Evolutionary conservation across 139 green algal species (phyloP).

Genomic region (Chlamydomonas applanata): DNA sequence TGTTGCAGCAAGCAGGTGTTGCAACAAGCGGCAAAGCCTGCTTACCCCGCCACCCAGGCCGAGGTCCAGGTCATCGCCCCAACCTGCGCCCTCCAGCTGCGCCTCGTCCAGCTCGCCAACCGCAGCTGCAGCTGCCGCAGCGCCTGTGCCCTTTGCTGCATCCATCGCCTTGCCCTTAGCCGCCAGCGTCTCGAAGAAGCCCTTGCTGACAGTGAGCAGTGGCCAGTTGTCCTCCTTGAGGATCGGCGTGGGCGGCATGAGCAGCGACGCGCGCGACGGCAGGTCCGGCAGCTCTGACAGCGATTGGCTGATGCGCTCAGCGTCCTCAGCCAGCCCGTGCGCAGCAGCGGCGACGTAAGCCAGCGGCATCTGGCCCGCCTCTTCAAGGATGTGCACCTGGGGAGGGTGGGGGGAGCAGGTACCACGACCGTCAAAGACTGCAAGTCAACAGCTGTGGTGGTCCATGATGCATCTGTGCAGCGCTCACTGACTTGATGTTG

Average conservation of each 20-base stretch:
- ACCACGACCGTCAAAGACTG: too few relatives aligned
- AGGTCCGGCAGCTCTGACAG: conserved; percentile 27
- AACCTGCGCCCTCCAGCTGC: conserved; percentile 69
- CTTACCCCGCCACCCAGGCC: conserved; percentile 13
- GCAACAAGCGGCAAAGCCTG: too few relatives aligned
- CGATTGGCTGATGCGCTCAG: conserved; percentile 46
- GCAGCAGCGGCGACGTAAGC: conserved; percentile 89
- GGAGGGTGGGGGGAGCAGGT: too few relatives aligned
- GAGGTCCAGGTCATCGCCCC: conserved; percentile 77
- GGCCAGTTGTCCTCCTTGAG: conserved; percentile 94
- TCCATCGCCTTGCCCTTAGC: conserved; percentile 51
- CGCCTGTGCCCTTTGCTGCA: conserved; percentile 4
- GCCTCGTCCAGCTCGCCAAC: conserved; percentile 59
- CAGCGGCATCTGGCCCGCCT: conserved; percentile 86
- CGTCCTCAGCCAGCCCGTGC: conserved; percentile 76
- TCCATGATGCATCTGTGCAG: too few relatives aligned
- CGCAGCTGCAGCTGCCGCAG: conserved; percentile 33
- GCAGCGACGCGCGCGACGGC: conserved; percentile 16
- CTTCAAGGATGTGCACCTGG: conserved; percentile 83
- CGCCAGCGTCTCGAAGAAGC: conserved; percentile 93
- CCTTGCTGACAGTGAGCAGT: conserved; percentile 94
- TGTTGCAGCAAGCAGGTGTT: too few relatives aligned
- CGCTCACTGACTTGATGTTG: not conserved
- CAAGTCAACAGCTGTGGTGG: too few relatives aligned
- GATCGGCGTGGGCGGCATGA: conserved; percentile 52